These are phyloP conservation scores for Pythium guiyangense DNA, from an alignment of 352 stramenopile species.

Conservation along the genomic window DNA sequence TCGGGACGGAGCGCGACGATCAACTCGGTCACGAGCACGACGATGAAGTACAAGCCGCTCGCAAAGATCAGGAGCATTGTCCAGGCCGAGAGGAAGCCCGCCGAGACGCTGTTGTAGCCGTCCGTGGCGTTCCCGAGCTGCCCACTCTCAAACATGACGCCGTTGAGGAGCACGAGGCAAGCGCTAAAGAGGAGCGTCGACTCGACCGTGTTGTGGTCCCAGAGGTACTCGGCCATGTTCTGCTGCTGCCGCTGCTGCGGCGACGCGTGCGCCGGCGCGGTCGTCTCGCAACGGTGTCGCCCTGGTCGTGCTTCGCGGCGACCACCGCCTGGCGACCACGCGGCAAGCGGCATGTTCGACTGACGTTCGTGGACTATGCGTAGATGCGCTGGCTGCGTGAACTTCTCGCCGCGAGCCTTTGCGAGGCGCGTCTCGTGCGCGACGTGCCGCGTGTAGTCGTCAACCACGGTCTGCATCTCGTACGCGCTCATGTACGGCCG, in stretches of 20 bases:
- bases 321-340: constrained; percentile 19
- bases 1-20: constrained; percentile 57
- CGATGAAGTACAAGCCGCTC: constrained; percentile 55
- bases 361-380: constrained; percentile 20
- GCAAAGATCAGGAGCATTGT: constrained; percentile 52
- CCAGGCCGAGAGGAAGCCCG: constrained; percentile 39
- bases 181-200: constrained; percentile 65
- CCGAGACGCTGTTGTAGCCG: constrained; percentile 38
- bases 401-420: constrained; percentile 48
- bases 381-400: constrained; percentile 47
- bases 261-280: constrained; percentile 10
- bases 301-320: too few relatives aligned
- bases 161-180: constrained; percentile 54
- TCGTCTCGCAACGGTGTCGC: background rate
- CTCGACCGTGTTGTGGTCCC: constrained; percentile 81
- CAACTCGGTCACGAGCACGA: constrained; percentile 62
- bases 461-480: constrained; percentile 52
- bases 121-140: constrained; percentile 36
- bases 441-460: constrained; percentile 47
- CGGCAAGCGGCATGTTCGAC: constrained; percentile 10
- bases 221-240: constrained; percentile 52
- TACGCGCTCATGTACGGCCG: constrained; percentile 73
- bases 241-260: constrained; percentile 21
- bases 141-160: constrained; percentile 66
- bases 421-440: constrained; percentile 44